Evolutionary conservation across 2,329 filamentous ascomycete genomes (phyloP), one percentile per base, ranked within the genome.

Genomic region (Colletotrichum spinosum): DNA sequence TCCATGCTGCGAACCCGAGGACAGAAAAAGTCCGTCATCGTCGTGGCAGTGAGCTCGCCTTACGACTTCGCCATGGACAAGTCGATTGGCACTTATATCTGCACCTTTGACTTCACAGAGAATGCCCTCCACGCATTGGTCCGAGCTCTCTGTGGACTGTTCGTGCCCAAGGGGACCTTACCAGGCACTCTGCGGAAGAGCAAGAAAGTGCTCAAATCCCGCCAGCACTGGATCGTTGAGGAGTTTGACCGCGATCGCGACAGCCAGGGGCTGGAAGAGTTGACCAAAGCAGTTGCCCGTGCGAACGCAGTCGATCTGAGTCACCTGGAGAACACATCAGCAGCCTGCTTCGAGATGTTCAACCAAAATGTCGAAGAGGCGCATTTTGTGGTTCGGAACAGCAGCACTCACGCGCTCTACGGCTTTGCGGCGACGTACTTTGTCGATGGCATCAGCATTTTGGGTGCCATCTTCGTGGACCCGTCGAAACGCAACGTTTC

Each of bases 11-110:
- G 89, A 7, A 88, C 90, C 7, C 87, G 86, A 12, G 92, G 92
- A 2, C 92, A 94, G 73, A 92, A 96, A 76, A 97, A 97, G 78
- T 92, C 94, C 1, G 80, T 97, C 42, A 90, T 97, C 33, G 95
- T 97, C 4, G 91, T 97, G 8, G 92, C 95, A 1, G 94, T 97
- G 70, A 97, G 94, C 78, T 97, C 94, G 1, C 95, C 95, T 0
- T 98, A 97, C 76, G 95, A 98, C 76, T 98, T 98, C 75, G 94
- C 93, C 49, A 94, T 95, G 86, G 95, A 98, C 73, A 91, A 91
- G 69, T 89, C 89, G 1, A 95, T 98, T 45, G 92, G 92, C 6
- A 97, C 94, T 1, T 97, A 97, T 72, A 86, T 98, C 45, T 97
- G 95, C 81, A 97, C 94, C 0, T 97, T 97, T 76, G 94, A 97